phyloP scores from a whole-genome alignment of 352 stramenopile species.

The Phytopythium oedochilum region DNA sequence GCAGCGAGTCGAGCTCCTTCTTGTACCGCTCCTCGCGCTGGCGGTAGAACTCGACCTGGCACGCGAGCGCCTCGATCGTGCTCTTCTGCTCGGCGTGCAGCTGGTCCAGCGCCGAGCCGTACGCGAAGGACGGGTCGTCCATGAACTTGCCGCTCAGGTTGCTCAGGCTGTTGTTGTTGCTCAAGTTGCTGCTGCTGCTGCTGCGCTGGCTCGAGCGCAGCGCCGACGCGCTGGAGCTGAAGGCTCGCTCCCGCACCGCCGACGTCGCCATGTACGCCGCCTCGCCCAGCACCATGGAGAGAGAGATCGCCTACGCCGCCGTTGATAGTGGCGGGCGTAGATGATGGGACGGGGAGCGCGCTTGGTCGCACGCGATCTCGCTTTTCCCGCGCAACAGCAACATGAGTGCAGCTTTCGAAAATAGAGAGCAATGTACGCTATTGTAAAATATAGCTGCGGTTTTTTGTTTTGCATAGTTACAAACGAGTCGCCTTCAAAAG shows the following conservation, averaged over 20 bases:
- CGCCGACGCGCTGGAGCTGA: background rate
- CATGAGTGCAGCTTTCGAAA: background rate
- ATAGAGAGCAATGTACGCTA: background rate
- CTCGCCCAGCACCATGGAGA: slow-evolving; percentile 1
- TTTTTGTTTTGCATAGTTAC: no score
- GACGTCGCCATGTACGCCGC: background rate
- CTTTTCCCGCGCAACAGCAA: slow-evolving; percentile 1
- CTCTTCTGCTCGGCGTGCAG: slow-evolving; percentile 76
- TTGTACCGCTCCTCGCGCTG: slow-evolving; percentile 64
- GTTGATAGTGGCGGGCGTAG: no score
- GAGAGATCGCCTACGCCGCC: background rate
- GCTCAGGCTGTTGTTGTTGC: slow-evolving; percentile 11
- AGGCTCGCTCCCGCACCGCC: background rate
- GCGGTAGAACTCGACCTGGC: slow-evolving; percentile 76
- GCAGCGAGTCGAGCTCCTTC: slow-evolving; percentile 59
- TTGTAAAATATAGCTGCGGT: background rate
- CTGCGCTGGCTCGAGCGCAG: slow-evolving; percentile 6
- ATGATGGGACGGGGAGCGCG: background rate
- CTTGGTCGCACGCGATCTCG: slow-evolving; percentile 1
- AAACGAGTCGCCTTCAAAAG: no score
- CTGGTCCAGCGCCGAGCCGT: slow-evolving; percentile 60
- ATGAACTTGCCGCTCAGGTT: slow-evolving; percentile 18
- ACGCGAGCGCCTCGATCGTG: slow-evolving; percentile 75
- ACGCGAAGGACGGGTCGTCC: slow-evolving; percentile 35
- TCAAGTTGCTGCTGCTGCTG: slow-evolving; percentile 14